Evolutionary conservation across 768 basidiomycete species (phyloP).

Genomic region (Naematelia encephala): DNA sequence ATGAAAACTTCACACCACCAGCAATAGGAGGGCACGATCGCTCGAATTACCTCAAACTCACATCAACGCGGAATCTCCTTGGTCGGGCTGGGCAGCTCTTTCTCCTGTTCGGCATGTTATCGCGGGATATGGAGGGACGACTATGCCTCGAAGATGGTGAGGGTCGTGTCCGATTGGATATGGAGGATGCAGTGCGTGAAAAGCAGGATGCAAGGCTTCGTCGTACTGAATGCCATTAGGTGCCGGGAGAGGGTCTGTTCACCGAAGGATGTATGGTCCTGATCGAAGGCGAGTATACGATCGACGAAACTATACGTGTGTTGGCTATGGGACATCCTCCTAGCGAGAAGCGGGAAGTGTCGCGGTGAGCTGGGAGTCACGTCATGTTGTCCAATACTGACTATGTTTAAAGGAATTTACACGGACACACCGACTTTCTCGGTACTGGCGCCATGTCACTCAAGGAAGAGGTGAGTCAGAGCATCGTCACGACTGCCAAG

Average conservation of each 20-base stretch:
- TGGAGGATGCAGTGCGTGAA: conserved; percentile 71
- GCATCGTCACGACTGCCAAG: neutral
- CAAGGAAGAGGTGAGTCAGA: conserved; percentile 72
- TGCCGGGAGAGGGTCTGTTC: conserved; percentile 91
- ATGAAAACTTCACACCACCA: conserved; percentile 97
- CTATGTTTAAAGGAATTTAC: conserved; percentile 65
- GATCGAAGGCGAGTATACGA: conserved; percentile 90
- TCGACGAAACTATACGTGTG: conserved; percentile 81
- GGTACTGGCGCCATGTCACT: conserved; percentile 90
- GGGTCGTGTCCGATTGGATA: conserved; percentile 81
- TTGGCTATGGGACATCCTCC: conserved; percentile 97
- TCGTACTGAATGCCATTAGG: conserved; percentile 56
- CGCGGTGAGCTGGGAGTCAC: conserved; percentile 62
- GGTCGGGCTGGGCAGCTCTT: conserved; percentile 87
- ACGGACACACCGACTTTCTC: conserved; percentile 93
- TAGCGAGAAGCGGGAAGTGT: conserved; percentile 79
- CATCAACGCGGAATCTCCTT: conserved; percentile 91
- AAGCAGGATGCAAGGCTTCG: neutral
- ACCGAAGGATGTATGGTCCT: conserved; percentile 94
- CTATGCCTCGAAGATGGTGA: conserved; percentile 91
- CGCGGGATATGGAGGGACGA: conserved; percentile 82
- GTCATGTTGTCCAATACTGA: conserved; percentile 4
- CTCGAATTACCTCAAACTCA: conserved; percentile 81
- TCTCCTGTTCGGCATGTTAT: conserved; percentile 86
- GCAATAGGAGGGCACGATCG: conserved; percentile 85